A percentile compares a stretch with the other conserved stretches of the same genome.
These are phyloP conservation scores for Collybia sordida DNA, from an alignment of 768 basidiomycete genomes.

Conservation along the genomic window DNA sequence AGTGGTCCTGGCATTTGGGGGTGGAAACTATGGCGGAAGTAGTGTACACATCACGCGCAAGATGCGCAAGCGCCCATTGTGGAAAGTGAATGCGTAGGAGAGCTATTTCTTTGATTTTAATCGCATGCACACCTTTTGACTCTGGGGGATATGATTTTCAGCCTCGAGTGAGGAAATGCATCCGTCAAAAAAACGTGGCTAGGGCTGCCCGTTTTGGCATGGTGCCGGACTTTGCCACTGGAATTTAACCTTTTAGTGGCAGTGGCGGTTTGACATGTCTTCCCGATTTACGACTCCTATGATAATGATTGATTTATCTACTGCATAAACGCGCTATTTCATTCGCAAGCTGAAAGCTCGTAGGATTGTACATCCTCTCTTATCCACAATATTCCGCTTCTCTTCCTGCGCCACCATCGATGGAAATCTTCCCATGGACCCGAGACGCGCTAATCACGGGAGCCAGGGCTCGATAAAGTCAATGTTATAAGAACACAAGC, in stretches of 20 bases:
- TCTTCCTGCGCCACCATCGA: conserved; percentile 49
- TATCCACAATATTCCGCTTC: conserved; percentile 23
- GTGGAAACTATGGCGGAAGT: conserved; percentile 62
- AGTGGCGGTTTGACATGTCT: conserved; percentile 40
- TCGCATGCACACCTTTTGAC: conserved; percentile 9
- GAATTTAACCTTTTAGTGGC: conserved; percentile 37
- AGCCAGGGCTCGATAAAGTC: conserved; percentile 40
- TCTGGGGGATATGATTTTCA: conserved; percentile 6
- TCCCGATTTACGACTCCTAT: conserved; percentile 16
- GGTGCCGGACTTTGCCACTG: conserved; percentile 35
- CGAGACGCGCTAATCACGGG: conserved; percentile 52
- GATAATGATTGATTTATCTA: no score
- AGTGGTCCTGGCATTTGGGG: conserved; percentile 89
- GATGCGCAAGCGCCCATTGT: conserved; percentile 79
- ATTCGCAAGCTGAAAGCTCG: conserved; percentile 3
- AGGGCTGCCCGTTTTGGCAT: conserved; percentile 19
- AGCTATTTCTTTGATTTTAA: conserved; percentile 15
- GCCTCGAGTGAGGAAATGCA: neutral
- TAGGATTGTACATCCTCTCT: conserved; percentile 2
- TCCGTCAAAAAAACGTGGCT: conserved; percentile 29
- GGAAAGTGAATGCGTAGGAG: conserved; percentile 76
- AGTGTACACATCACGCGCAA: conserved; percentile 89
- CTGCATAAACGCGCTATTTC: neutral
- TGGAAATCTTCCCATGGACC: conserved; percentile 50
- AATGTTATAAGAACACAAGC: conserved; percentile 42